Percentiles rank a stretch among this genome's conserved stretches.
Evolutionary conservation across 1,284 basidiomycete genomes (phyloP).

Genomic region (Sparassis latifolia): DNA sequence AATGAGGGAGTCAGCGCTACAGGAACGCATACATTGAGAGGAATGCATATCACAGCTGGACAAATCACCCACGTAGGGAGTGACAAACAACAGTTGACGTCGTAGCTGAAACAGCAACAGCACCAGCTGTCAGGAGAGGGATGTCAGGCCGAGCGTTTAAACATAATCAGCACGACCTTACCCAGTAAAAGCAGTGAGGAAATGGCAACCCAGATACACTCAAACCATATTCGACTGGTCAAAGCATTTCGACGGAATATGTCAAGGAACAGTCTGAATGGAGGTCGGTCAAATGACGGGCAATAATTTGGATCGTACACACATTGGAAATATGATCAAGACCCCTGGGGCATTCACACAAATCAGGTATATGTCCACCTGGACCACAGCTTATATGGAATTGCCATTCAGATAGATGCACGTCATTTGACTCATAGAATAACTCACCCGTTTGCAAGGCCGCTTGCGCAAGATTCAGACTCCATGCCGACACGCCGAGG

Average conservation of each 20-base stretch:
- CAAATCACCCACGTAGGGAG: constrained; percentile 3
- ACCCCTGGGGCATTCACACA: constrained; percentile 56
- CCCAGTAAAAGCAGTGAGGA: constrained; percentile 60
- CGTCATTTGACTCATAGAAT: constrained; percentile 20
- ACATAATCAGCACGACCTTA: constrained; percentile 4
- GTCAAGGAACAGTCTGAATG: constrained; percentile 53
- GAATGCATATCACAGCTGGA: background rate
- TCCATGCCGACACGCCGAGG: constrained; percentile 65
- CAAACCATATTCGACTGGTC: constrained; percentile 64
- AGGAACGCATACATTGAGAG: background rate
- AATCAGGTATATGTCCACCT: constrained; percentile 55
- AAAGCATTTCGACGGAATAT: constrained; percentile 44
- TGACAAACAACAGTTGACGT: constrained; percentile 8
- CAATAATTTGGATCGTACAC: constrained; percentile 18
- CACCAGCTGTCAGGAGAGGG: background rate
- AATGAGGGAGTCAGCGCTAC: background rate
- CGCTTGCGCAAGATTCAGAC: constrained; percentile 43
- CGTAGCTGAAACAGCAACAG: constrained; percentile 4
- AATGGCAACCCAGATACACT: constrained; percentile 53
- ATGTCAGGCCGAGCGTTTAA: background rate
- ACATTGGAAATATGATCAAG: constrained; percentile 55
- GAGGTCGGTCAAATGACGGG: background rate
- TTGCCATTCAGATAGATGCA: background rate
- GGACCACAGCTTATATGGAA: constrained; percentile 25
- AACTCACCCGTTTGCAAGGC: constrained; percentile 8